Evolutionary conservation across 208 protist genomes (phyloP), one percentile per base, ranked within the genome.

Genomic region (Jaenimonas drosophilae): DNA sequence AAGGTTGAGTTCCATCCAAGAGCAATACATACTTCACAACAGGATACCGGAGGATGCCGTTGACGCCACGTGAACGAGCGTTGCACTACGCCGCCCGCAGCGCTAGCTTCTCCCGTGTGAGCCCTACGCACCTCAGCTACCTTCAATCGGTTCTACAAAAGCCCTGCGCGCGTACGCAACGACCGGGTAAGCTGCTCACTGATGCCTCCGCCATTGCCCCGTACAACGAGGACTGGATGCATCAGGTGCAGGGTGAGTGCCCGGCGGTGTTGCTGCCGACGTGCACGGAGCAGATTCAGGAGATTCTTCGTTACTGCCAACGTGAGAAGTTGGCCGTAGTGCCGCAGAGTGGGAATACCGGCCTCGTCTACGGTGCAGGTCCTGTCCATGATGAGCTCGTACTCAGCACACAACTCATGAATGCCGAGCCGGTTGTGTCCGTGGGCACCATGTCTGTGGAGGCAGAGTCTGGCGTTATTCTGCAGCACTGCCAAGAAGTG

Each of bases 311-410:
- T 34, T 94, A 97, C 71, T 98, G 94, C 70, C 89, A 97, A 67
- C 40, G 72, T 27, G 70, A 88, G 45, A 73, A 64, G 52, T 46
- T 97, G 26, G 92, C 83, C n/a, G 63, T 98, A 14, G 90, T 97
- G 24, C 92, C 95, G n/a, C 95, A 98, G 63, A 85, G 93, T 27
- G 97, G 97, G 20, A 99, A 99, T 66, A 99, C 97, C 0, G 95
- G 97, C 3, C 76, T 99, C 2, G 97, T 99, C 0, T 96, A 96
- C 53, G 95, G 94, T 2, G 66, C 63, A 16, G 73, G 83, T 31
- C 83, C 89, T 7, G 58, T 95, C 21, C 43, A 67, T 28, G 91
- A 97, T 60, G 95, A 98, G 55, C 51, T 98, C 17, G 81, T 98
- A 6, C 47, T 98, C 4, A 93, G 82, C 41, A 63, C 85, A 17